phyloP scores from a whole-genome alignment of 1,284 basidiomycete species.

The Cryptococcus wingfieldii region DNA sequence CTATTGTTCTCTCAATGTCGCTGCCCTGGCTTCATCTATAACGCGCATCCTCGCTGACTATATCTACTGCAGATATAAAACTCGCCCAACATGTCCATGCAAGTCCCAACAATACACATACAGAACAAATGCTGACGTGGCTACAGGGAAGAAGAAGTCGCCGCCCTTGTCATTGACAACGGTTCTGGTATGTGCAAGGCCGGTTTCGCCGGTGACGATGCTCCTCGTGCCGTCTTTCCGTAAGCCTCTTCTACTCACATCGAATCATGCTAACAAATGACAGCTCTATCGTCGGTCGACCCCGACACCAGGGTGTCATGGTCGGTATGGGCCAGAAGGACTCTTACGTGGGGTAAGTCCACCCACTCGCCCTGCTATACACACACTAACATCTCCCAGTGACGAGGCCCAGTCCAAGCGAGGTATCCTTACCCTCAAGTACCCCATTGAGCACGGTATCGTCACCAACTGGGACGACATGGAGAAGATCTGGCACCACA shows the following conservation, averaged over 20 bases:
- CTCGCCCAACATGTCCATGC: constrained; percentile 9
- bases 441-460: constrained; percentile 68
- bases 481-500: constrained; percentile 94
- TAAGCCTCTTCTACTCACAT: constrained; percentile 38
- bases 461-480: constrained; percentile 97
- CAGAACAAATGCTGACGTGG: constrained; percentile 5
- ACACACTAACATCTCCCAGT: constrained; percentile 46
- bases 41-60: background rate
- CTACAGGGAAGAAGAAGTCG: constrained; percentile 47
- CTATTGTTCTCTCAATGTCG: background rate
- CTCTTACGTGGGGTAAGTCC: constrained; percentile 72
- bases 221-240: constrained; percentile 71
- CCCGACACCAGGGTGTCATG: constrained; percentile 90
- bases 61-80: background rate
- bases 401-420: constrained; percentile 94
- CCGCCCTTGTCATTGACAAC: constrained; percentile 65
- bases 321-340: constrained; percentile 84
- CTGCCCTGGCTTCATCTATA: background rate
- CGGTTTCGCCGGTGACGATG: constrained; percentile 76
- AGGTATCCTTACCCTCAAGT: constrained; percentile 88
- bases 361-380: background rate
- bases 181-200: constrained; percentile 91
- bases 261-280: background rate
- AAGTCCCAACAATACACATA: background rate
- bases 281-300: constrained; percentile 85